Percentiles rank a stretch among this genome's conserved stretches.
phyloP scores from a whole-genome alignment of 2,329 filamentous ascomycete species.

The Leptographium wingfieldii region DNA sequence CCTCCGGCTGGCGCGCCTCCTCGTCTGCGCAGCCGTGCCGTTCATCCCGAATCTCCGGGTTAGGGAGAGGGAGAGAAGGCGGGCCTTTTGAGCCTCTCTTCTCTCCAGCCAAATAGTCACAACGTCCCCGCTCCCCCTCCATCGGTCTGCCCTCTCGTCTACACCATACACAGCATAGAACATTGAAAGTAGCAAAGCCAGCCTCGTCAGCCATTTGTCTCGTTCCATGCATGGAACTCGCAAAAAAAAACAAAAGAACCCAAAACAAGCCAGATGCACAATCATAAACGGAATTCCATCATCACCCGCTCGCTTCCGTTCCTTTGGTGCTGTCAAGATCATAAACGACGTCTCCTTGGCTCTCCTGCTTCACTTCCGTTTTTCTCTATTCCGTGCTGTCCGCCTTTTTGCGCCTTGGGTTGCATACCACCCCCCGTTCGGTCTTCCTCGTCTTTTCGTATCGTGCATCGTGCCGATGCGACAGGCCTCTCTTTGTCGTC shows the following conservation, averaged over 20 bases:
- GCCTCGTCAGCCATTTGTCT: too few relatives aligned
- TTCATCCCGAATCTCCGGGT: neutral
- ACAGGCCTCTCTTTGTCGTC: neutral
- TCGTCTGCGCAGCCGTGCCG: neutral
- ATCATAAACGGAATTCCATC: neutral
- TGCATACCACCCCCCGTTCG: too few relatives aligned
- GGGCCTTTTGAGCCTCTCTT: neutral
- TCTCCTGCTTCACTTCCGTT: neutral
- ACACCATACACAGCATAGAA: too few relatives aligned
- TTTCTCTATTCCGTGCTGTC: neutral
- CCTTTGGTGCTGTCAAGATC: neutral
- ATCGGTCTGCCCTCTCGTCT: neutral
- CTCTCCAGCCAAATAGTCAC: neutral
- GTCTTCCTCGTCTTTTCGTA: too few relatives aligned
- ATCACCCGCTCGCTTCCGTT: neutral
- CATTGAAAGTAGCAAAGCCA: too few relatives aligned
- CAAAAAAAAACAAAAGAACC: neutral
- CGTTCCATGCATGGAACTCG: neutral
- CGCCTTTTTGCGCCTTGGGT: neutral
- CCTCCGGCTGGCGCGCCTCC: neutral
- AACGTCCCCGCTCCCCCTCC: neutral
- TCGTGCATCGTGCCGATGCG: too few relatives aligned
- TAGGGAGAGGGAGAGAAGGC: slow-evolving; percentile 1
- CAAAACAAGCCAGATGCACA: neutral
- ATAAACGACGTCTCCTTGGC: neutral